Percentiles rank a stretch among this genome's conserved stretches.
phyloP scores from a whole-genome alignment of 768 basidiomycete genomes.

The Tylopilus balloui region DNA sequence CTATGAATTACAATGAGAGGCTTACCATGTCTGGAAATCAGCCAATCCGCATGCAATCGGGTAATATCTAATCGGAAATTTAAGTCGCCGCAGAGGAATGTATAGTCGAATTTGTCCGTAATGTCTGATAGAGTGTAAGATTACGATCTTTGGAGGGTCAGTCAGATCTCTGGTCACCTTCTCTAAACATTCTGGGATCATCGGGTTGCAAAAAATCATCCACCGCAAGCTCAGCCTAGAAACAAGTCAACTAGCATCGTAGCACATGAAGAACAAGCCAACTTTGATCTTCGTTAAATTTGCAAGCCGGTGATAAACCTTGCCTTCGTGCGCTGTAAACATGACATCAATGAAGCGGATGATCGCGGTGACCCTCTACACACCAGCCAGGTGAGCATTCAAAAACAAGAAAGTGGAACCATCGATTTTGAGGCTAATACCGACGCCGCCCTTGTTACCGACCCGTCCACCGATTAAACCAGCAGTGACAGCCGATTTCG shows the following conservation, averaged over 20 bases:
- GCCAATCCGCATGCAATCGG: conserved; percentile 90
- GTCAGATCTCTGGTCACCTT: conserved; percentile 44
- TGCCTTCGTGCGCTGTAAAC: conserved; percentile 67
- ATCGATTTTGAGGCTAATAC: conserved; percentile 80
- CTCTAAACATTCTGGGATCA: conserved; percentile 63
- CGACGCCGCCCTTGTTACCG: conserved; percentile 92
- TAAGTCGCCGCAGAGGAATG: conserved; percentile 86
- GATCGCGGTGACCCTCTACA: conserved; percentile 1
- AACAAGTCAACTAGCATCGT: conserved; percentile 4
- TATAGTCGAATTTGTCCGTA: conserved; percentile 84
- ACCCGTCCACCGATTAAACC: conserved; percentile 88
- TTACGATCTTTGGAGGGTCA: not conserved
- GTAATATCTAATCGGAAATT: conserved; percentile 90
- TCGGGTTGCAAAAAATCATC: conserved; percentile 68
- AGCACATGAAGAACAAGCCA: not conserved
- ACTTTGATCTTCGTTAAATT: conserved; percentile 91
- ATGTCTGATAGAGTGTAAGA: conserved; percentile 43
- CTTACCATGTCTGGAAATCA: conserved; percentile 75
- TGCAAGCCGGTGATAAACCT: conserved; percentile 70
- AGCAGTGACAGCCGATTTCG: conserved; percentile 79
- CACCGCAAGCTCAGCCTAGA: conserved; percentile 67
- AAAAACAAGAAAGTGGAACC: conserved; percentile 84
- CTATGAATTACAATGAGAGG: not conserved
- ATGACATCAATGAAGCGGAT: not conserved
- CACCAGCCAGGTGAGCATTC: conserved; percentile 88